phyloP scores from a whole-genome alignment of 2,329 filamentous ascomycete species.

The Clonostachys sp. region DNA sequence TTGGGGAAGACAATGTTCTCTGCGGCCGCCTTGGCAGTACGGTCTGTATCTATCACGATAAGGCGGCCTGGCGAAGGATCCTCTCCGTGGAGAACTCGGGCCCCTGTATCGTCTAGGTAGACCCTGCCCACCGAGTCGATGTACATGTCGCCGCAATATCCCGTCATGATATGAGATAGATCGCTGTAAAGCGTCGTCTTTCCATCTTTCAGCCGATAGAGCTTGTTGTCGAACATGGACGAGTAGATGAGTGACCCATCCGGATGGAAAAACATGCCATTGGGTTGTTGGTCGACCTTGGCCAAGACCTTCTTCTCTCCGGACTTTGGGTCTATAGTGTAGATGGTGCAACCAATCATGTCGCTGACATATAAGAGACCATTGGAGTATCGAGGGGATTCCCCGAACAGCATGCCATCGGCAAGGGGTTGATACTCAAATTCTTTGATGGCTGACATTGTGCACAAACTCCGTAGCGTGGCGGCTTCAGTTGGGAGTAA shows the following conservation, averaged over 20 bases:
- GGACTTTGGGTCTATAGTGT: not conserved
- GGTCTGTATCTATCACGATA: not conserved
- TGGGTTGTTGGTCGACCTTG: not conserved
- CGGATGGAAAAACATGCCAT: not conserved
- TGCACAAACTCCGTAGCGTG: too few relatives aligned
- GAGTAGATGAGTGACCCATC: not conserved
- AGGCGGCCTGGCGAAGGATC: not conserved
- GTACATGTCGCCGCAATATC: constrained; percentile 1
- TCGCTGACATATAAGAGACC: not conserved
- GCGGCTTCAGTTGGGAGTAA: too few relatives aligned
- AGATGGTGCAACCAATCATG: not conserved
- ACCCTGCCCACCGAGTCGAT: not conserved
- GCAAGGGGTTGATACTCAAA: not conserved
- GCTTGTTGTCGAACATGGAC: not conserved
- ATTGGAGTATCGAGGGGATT: not conserved
- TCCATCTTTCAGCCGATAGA: not conserved
- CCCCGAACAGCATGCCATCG: not conserved
- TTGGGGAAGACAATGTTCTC: constrained; percentile 1
- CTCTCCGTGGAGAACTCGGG: not conserved
- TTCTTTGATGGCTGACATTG: too few relatives aligned
- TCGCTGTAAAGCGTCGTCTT: not conserved
- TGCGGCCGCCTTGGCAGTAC: not conserved
- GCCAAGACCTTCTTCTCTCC: not conserved
- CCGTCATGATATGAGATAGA: not conserved
- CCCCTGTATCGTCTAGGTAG: not conserved